A percentile compares a stretch with the other conserved stretches of the same genome.
Conservation (phyloP, 164 flowering plant species). For the Sedum album region DNA sequence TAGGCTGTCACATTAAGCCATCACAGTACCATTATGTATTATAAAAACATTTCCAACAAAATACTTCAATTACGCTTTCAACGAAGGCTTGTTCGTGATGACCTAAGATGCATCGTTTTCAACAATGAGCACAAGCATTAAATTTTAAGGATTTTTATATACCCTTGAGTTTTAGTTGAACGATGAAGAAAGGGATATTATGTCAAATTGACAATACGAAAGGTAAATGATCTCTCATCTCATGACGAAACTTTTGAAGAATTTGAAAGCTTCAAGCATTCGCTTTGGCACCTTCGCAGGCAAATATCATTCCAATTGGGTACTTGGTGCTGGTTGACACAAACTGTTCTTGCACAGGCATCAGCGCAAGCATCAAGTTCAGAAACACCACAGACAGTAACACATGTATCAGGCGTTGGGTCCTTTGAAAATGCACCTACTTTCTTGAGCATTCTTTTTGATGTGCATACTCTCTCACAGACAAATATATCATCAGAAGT, state of each 20-base stretch:
- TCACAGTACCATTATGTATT: too few relatives aligned
- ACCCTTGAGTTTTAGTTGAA: too few relatives aligned
- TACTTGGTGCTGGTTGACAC: slow-evolving; percentile 30
- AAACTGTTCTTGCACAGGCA: slow-evolving; percentile 89
- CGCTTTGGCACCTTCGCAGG: slow-evolving; percentile 14
- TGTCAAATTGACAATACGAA: neutral
- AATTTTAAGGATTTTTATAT: too few relatives aligned
- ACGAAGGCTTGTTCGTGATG: too few relatives aligned
- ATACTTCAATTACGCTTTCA: too few relatives aligned
- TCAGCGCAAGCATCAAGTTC: slow-evolving; percentile 86
- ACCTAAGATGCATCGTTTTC: too few relatives aligned
- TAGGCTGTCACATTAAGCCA: too few relatives aligned
- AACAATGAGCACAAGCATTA: too few relatives aligned
- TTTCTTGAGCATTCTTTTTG: slow-evolving; percentile 82
- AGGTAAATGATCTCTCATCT: neutral
- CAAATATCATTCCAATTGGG: slow-evolving; percentile 17
- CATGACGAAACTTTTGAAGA: neutral
- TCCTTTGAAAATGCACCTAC: slow-evolving; percentile 84
- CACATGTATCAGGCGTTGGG: slow-evolving; percentile 40
- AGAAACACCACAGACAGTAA: slow-evolving; percentile 44
- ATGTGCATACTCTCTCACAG: slow-evolving; percentile 93
- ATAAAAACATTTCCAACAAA: too few relatives aligned
- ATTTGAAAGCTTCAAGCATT: slow-evolving; percentile 17
- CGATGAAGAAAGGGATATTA: too few relatives aligned
- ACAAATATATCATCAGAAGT: slow-evolving; percentile 77